These are phyloP conservation scores for Didymella sp. DNA, from an alignment of 2,329 filamentous ascomycete species.

Conservation along the genomic window DNA sequence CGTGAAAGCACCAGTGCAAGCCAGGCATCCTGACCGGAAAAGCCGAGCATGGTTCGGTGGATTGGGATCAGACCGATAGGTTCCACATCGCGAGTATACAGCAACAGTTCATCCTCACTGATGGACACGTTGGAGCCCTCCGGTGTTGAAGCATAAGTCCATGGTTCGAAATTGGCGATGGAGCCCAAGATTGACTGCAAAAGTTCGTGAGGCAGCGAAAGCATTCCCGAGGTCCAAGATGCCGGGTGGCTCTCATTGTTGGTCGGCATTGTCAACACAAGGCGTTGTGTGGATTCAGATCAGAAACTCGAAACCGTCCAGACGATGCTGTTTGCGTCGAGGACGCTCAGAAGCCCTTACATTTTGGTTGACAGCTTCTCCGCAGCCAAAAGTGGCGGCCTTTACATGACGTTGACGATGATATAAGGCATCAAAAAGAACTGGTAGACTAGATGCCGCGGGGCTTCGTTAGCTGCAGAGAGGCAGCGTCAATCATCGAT, in stretches of 20 bases:
- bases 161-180: slow-evolving; percentile 1
- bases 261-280: not conserved
- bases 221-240: not conserved
- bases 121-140: not conserved
- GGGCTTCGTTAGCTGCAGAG: slow-evolving; percentile 3
- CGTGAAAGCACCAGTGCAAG: not conserved
- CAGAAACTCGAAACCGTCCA: not conserved
- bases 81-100: not conserved
- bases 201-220: slow-evolving; percentile 4
- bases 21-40: slow-evolving; percentile 3
- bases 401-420: slow-evolving; percentile 16
- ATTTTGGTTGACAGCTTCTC: not conserved
- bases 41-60: not conserved
- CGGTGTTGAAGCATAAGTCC: not conserved
- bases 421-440: slow-evolving; percentile 5
- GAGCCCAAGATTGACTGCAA: not conserved
- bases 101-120: not conserved
- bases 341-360: not conserved
- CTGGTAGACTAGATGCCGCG: slow-evolving; percentile 10
- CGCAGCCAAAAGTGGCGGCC: not conserved
- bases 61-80: not conserved
- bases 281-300: not conserved
- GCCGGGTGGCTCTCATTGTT: not conserved
- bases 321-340: not conserved
- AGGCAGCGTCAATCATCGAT: not conserved